Evolutionary conservation across 352 stramenopile species (phyloP), one percentile per base, ranked within the genome.

Genomic region (Globisporangium solare): DNA sequence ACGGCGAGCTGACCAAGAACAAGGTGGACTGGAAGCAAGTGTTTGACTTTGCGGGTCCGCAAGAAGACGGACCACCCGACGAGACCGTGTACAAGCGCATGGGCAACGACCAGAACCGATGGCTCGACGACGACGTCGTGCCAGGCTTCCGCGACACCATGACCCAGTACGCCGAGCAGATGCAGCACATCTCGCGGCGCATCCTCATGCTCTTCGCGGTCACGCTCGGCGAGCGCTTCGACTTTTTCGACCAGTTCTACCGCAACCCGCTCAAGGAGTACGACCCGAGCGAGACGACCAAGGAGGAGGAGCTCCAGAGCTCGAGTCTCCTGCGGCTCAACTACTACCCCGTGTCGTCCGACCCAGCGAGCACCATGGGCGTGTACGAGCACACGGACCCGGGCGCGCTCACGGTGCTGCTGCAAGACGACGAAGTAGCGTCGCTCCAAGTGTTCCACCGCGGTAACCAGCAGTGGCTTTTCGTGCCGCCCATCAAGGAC

Each of bases 1-100:
- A 98, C 60, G 82, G 95, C 63, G 94, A 98, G 63, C 68, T 98
- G 27, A 98, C 94, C 37, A 98, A 98, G 74, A 88, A 96, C 66
- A 92, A 84, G 54, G 73, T 67, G 22, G 94, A 98, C 70, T 97
- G 87, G 88, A 98, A 98, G 50, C 80, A 97, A 63, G 73, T 63
- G 10, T 73, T 97, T 17, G 92, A 97, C 76, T 77, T 79, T 49
- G 64, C 66, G 17, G 73, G 73, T 2, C 66, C n/a, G 1, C 61
- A 77, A 14, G 72, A 85, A 17, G 73, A 85, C 31, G 66, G 59
- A 2, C 47, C 67, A 1, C 66, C 81, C 5, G 60, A 87, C n/a
- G 61, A 77, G 40, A 41, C 56, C 11, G 56, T 62, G 24, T 55
- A 70, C 41, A 88, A 91, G 70, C 68, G 79, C n/a, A 89, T 94